Conservation (phyloP, 352 stramenopile genomes). For the Pythium apleroticum region DNA sequence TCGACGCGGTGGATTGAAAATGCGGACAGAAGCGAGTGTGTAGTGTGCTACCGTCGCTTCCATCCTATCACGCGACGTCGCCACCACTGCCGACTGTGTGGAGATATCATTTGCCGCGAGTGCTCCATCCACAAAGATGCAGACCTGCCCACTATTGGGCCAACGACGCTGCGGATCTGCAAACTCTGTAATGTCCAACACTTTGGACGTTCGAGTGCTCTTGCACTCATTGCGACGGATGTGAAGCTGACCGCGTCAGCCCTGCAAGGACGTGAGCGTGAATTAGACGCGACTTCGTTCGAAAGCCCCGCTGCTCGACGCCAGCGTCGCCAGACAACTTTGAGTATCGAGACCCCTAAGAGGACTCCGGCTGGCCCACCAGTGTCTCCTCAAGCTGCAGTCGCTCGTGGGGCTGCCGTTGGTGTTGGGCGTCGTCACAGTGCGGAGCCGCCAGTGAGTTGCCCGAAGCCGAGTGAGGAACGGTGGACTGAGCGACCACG, state of each 20-base stretch:
- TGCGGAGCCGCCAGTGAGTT: constrained; percentile 24
- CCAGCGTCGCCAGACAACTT: constrained; percentile 4
- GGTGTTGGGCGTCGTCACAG: constrained; percentile 8
- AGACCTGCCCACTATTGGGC: constrained; percentile 61
- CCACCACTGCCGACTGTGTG: constrained; percentile 77
- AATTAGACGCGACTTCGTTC: constrained; percentile 17
- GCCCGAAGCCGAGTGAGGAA: constrained; percentile 21
- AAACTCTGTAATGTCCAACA: constrained; percentile 46
- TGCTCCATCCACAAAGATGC: constrained; percentile 75
- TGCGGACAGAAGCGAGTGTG: constrained; percentile 48
- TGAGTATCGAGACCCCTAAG: constrained; percentile 16
- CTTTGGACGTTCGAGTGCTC: constrained; percentile 24
- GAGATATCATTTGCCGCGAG: constrained; percentile 72
- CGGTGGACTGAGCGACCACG: neutral
- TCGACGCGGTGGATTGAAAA: constrained; percentile 62
- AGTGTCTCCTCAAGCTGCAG: neutral
- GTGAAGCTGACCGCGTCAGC: constrained; percentile 12
- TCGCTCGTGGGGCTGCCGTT: no score
- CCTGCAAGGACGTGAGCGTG: constrained; percentile 14
- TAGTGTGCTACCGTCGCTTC: constrained; percentile 66
- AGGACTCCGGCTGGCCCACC: neutral
- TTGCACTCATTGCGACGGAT: constrained; percentile 25
- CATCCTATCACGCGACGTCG: constrained; percentile 60
- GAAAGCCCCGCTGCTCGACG: constrained; percentile 12
- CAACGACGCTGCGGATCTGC: constrained; percentile 68